Base-by-base conservation (phyloP, 2,329 filamentous ascomycete genomes). In the Clonostachys rosea region DNA sequence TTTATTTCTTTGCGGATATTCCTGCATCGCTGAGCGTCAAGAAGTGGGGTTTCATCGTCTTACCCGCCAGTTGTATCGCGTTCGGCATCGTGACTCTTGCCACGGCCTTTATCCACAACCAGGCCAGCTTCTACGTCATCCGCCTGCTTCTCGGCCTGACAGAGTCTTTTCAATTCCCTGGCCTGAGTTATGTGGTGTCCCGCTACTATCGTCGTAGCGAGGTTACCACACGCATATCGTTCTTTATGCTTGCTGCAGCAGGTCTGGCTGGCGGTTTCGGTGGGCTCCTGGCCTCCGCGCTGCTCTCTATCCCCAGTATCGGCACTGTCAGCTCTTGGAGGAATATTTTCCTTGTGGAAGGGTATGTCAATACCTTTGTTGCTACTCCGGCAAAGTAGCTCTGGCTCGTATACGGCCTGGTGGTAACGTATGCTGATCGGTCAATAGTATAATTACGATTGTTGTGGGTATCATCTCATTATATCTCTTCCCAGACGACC, bases 311-410 rank as follows among this genome's bases (percentile, higher is more conserved):
- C 16, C 54, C 51, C 2, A 50, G 43, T 18, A 57, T 59, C 17
- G 56, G 56, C 13, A 49, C 44, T 13, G 42, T 59, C 6, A 45
- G 74, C 52, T 74, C 69, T 0, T 79, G 76, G 76, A 69, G 75
- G 50, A 78, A 78, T 59, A 84, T 84, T 53, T 83, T 83, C 66
- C 81, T 83, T 63, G 82, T 84, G 49, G 79, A 83, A 57, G 80
- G 49, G 37, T 56, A 42, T 44, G 55, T 50, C n/a, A 20, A 48
- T 49, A 11, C 10, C 10, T 2, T 18, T 39, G 14, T 30, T 30
- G 24, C 24, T 10, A 30, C 8, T 30, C 24, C 9, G 4, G 9
- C 8, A 30, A 2, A 4, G 10, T 10, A 30, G 3, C 24, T 30
- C 8, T 30, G 10, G 9, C 24, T 30, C 24, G 24, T 30, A 30